Evolutionary conservation across 345 rosid species (phyloP).

Genomic region (Camelina neglecta): DNA sequence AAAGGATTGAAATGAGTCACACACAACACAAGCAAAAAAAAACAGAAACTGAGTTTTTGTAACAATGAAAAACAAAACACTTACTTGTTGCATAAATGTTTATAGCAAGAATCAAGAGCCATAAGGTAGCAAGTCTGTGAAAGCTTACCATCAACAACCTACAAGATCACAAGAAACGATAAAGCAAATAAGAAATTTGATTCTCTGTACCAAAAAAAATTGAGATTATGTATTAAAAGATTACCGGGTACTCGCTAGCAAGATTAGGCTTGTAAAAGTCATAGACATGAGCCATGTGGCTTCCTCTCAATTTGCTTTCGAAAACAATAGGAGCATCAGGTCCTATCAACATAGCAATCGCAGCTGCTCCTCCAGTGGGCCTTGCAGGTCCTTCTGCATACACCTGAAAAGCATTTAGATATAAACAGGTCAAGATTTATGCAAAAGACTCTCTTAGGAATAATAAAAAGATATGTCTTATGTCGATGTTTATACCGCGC

Average conservation of each 20-base stretch:
- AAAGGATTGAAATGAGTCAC: constrained; percentile 13
- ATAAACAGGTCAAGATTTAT: neutral
- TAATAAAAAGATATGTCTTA: neutral
- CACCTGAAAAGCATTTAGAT: constrained; percentile 60
- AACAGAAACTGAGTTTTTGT: constrained; percentile 9
- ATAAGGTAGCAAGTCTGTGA: constrained; percentile 98
- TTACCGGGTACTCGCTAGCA: constrained; percentile 99
- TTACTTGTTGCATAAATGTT: constrained; percentile 81
- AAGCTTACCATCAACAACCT: constrained; percentile 99
- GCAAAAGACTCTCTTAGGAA: neutral
- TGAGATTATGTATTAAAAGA: neutral
- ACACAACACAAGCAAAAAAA: neutral
- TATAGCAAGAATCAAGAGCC: constrained; percentile 97
- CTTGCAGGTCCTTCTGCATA: constrained; percentile 99
- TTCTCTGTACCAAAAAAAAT: neutral
- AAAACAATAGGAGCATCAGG: constrained; percentile 94
- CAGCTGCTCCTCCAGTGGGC: constrained; percentile 99
- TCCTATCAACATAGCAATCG: constrained; percentile 89
- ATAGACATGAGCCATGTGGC: constrained; percentile 96
- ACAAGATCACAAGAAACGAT: constrained; percentile 32
- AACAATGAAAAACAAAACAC: constrained; percentile 29
- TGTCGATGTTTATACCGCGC: constrained; percentile 73
- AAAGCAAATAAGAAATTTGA: constrained; percentile 4
- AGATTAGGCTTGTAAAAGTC: constrained; percentile 99
- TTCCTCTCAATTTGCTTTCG: constrained; percentile 94